Conservation (phyloP, 768 basidiomycete genomes). For the Leucocoprinus birnbaumii region DNA sequence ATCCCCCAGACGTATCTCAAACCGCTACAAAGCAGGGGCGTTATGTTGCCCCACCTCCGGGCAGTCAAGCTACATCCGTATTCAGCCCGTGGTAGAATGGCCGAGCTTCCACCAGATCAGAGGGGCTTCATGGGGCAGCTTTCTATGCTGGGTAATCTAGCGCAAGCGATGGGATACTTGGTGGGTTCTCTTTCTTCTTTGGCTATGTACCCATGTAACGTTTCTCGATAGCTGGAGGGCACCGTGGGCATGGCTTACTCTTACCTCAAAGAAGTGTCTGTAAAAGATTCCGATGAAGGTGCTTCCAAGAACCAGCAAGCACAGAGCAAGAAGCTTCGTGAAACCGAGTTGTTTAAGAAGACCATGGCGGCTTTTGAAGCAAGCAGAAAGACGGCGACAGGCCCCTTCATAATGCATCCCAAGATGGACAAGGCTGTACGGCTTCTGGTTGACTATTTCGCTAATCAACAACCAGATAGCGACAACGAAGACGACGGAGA, state of each 20-base stretch:
- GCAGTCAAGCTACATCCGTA: conserved; percentile 41
- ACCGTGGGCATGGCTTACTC: conserved; percentile 78
- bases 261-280: conserved; percentile 46
- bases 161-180: conserved; percentile 85
- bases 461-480: conserved; percentile 41
- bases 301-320: conserved; percentile 33
- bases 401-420: conserved; percentile 58
- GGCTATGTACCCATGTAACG: conserved; percentile 1
- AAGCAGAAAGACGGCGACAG: conserved; percentile 34
- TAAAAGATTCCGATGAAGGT: conserved; percentile 31
- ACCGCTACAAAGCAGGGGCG: conserved; percentile 13
- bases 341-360: conserved; percentile 57
- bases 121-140: conserved; percentile 52
- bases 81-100: conserved; percentile 42
- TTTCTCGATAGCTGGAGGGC: conserved; percentile 65
- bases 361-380: conserved; percentile 66
- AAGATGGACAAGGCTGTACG: conserved; percentile 86
- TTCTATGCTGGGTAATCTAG: conserved; percentile 52
- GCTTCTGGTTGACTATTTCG: conserved; percentile 80
- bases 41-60: conserved; percentile 31
- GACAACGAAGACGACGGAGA: conserved; percentile 28
- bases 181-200: conserved; percentile 38
- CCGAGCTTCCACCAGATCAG: conserved; percentile 33
- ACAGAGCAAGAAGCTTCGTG: conserved; percentile 42
- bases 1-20: conserved; percentile 20